phyloP scores from a whole-genome alignment of 768 basidiomycete genomes.

The Psilocybe azurescens region DNA sequence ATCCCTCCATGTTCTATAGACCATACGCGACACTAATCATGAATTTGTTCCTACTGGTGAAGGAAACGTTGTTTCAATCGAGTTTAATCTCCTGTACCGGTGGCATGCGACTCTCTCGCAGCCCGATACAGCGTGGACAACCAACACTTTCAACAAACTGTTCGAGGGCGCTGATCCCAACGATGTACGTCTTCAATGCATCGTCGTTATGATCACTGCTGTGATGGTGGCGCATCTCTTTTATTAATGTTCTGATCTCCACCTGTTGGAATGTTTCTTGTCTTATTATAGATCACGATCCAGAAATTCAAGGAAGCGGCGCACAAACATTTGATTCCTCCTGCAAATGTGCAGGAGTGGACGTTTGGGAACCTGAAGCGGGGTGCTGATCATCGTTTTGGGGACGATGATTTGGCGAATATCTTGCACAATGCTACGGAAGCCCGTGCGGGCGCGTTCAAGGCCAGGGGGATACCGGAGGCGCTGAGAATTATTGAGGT shows the following conservation, averaged over 20 bases:
- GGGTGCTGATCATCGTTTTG: slow-evolving; percentile 58
- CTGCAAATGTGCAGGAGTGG: slow-evolving; percentile 51
- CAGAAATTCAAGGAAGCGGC: slow-evolving; percentile 44
- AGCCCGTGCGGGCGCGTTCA: slow-evolving; percentile 62
- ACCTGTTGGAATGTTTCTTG: not conserved
- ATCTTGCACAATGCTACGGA: slow-evolving; percentile 69
- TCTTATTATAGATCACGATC: slow-evolving; percentile 33
- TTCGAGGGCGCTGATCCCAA: slow-evolving; percentile 47
- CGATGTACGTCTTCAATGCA: slow-evolving; percentile 33
- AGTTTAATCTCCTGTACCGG: slow-evolving; percentile 70
- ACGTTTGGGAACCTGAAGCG: slow-evolving; percentile 61
- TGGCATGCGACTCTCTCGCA: slow-evolving; percentile 72
- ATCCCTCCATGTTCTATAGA: slow-evolving; percentile 35
- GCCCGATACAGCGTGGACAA: slow-evolving; percentile 58
- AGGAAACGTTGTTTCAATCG: slow-evolving; percentile 78
- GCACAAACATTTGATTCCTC: slow-evolving; percentile 29
- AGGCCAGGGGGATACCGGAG: slow-evolving; percentile 72
- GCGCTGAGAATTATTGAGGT: slow-evolving; percentile 72
- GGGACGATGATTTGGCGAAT: slow-evolving; percentile 64
- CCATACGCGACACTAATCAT: slow-evolving; percentile 56
- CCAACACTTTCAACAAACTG: slow-evolving; percentile 45
- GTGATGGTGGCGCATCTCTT: not conserved
- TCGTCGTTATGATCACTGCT: not conserved
- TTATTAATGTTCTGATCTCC: not conserved
- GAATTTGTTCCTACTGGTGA: slow-evolving; percentile 63